These are phyloP conservation scores for Castanea mollissima DNA, from an alignment of 306 rosid species.

Conservation along the genomic window DNA sequence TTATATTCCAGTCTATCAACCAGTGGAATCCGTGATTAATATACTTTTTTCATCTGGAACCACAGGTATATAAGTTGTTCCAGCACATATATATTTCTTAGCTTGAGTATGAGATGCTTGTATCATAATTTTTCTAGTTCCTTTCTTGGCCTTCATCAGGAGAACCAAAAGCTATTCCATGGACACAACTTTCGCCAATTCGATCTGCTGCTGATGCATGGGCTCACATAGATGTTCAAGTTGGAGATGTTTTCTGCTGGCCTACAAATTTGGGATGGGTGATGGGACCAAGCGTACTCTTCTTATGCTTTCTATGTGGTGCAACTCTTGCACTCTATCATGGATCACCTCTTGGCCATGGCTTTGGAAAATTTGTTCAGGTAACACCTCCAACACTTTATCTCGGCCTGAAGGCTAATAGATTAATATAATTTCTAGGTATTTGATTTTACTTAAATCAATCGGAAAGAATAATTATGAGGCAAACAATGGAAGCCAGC, in stretches of 20 bases:
- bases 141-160: constrained; percentile 43
- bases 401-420: background rate
- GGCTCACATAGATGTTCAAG: constrained; percentile 58
- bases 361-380: constrained; percentile 92
- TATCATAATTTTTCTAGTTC: constrained; percentile 19
- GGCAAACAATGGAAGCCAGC: background rate
- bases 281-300: constrained; percentile 73
- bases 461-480: background rate
- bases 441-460: background rate
- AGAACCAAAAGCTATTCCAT: constrained; percentile 94
- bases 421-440: background rate
- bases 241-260: constrained; percentile 75
- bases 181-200: constrained; percentile 90
- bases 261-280: constrained; percentile 98
- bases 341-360: constrained; percentile 89
- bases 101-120: background rate
- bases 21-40: constrained; percentile 64
- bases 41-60: constrained; percentile 97
- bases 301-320: constrained; percentile 65
- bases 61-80: constrained; percentile 53
- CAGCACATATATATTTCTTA: constrained; percentile 2
- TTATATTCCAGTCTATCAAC: constrained; percentile 57
- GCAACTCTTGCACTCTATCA: constrained; percentile 91
- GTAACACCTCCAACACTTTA: constrained; percentile 37
- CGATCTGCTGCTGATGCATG: constrained; percentile 74